Base-by-base conservation (phyloP, 306 rosid genomes). In the Cucumis melo region DNA sequence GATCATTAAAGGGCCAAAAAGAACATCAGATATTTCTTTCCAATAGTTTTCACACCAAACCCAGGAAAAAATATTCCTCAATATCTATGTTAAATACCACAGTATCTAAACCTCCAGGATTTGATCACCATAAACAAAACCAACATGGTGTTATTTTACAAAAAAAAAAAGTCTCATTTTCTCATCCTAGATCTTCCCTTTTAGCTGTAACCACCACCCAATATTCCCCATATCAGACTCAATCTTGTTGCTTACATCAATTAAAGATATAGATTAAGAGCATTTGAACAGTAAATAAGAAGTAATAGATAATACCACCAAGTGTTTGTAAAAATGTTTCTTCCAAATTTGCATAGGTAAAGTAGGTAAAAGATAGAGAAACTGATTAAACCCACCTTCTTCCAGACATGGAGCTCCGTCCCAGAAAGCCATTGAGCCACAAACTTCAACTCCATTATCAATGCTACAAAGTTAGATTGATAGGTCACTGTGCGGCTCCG, bases 351-450 rank as follows among this genome's bases (percentile, higher is more conserved):
- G 51, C 84, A 86, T 77, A 73, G 65, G 51, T 68, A 68, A 79
- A 75, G 79, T 83, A 86, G 78, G 20, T 11, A 70, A 66, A 78
- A 23, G 78, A 73, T 48, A 59, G 36, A 82, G 66, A 63, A 83
- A 80, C 42, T 17, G 82, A 81, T 83, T 83, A 75, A 51, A 85
- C 80, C 89, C 80, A 80, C 79, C 80, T 62, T 48, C 78, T 66
- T 48, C 78, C 78, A 85, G 82, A 88, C 89, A 88, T 92, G 90
- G 97, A 91, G 92, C 94, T 86, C 91, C 90, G 80, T 74, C 90
- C 96, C 90, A 74, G 84, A 82, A 58, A 55, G 80, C 93, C 97
- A 91, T 91, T 91, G 98, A 93, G 96, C 97, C 98, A 88, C 96
- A 93, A 76, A 87, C 82, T 84, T 75, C 77, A 85, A 74, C 83